Base-by-base conservation (phyloP, 306 rosid genomes). In the Fragaria nilgerrensis region DNA sequence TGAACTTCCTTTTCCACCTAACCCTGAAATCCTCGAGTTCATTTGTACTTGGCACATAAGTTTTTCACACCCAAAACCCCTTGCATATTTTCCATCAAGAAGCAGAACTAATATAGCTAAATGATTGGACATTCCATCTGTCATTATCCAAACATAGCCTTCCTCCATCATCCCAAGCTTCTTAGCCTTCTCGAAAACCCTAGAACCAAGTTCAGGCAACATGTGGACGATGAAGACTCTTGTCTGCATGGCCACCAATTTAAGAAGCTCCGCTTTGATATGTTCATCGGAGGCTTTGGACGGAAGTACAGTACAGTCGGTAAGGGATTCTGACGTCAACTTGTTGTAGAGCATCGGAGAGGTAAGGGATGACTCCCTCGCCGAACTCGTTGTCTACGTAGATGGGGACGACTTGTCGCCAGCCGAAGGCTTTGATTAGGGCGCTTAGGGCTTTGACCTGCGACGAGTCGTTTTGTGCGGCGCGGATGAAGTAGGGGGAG, bases 101-200 rank as follows among this genome's bases (percentile, higher is more conserved):
- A 27, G 63, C 9, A 43, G 75, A 23, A 34, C 4, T 25, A 0
- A 22, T 43, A 1, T 75, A 82, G 1, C 23, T 36, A 75, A 25
- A 14, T 3, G 1, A 48, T 82, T 83, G 5, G 70, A 11, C 19
- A 81, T 74, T 2, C 66, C 53, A 22, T 63, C 59, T 1, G 88
- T 85, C 43, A 79, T n/a, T 1, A 88, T 83, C 91, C 89, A 88
- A 48, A 56, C 89, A 58, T 76, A 83, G 5, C 85, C 92, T 77
- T 82, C n/a, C 2, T 23, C 12, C 82, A 82, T 82, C 85, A 88
- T 86, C 36, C 85, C 85, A 64, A 75, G 69, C 78, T 84, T 79
- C 7, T 44, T 72, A 0, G 89, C 89, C 20, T 22, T 80, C 16
- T 8, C 8, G 19, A 88, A 88, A 15, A 88, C 52, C 15, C 39